Evolutionary conservation across 176 grass and related monocot genomes (phyloP).

Genomic region (Aegilops umbellulata): DNA sequence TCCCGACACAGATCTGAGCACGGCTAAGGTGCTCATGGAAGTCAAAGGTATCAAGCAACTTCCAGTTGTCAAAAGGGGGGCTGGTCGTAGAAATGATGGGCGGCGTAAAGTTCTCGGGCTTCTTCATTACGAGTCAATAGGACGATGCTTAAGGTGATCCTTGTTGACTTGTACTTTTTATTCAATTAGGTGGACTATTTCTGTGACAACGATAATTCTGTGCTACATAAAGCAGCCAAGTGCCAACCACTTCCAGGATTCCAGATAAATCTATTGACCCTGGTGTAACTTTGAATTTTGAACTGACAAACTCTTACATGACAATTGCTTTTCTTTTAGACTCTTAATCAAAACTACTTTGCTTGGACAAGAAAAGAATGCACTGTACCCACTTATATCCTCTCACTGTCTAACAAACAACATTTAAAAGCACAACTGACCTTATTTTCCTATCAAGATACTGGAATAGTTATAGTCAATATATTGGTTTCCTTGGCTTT

Average conservation of each 20-base stretch:
- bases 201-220: neutral
- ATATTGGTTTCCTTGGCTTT: neutral
- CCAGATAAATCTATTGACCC: neutral
- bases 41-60: conserved; percentile 97
- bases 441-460: neutral
- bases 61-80: conserved; percentile 87
- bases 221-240: neutral
- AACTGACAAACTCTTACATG: neutral
- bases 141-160: conserved; percentile 66
- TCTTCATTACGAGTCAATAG: conserved; percentile 96
- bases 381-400: neutral
- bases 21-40: conserved; percentile 94
- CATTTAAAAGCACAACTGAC: neutral
- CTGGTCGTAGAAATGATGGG: conserved; percentile 57
- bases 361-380: neutral
- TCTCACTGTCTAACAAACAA: neutral
- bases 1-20: conserved; percentile 91
- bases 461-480: neutral
- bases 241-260: neutral
- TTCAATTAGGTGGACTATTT: conserved; percentile 6
- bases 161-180: conserved; percentile 8
- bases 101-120: conserved; percentile 77
- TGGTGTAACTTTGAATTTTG: neutral
- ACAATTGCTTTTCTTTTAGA: neutral
- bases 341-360: no score